These are phyloP conservation scores for Daldinia sp. DNA, from an alignment of 2,329 filamentous ascomycete species.

Conservation along the genomic window DNA sequence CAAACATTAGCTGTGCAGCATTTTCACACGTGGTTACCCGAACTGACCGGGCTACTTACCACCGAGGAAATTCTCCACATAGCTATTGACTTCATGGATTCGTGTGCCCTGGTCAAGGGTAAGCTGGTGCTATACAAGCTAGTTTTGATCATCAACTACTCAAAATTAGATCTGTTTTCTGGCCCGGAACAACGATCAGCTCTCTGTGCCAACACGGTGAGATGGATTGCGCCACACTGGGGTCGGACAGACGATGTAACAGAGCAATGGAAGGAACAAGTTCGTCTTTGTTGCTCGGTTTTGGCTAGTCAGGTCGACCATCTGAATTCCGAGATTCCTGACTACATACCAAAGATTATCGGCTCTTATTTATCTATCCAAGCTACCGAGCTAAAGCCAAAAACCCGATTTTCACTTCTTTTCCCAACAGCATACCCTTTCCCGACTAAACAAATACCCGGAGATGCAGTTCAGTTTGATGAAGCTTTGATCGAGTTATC, in stretches of 20 bases:
- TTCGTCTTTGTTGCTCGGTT: conserved; percentile 92
- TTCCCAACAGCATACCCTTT: conserved; percentile 95
- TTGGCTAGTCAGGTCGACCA: conserved; percentile 86
- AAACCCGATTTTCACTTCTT: conserved; percentile 81
- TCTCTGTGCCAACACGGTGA: conserved; percentile 82
- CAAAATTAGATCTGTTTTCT: conserved; percentile 82
- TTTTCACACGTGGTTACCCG: conserved; percentile 97
- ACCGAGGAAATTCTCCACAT: conserved; percentile 90
- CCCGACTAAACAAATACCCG: conserved; percentile 75
- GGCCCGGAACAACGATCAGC: conserved; percentile 79
- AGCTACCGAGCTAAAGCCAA: conserved; percentile 63
- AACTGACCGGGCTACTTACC: conserved; percentile 80
- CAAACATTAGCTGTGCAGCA: conserved; percentile 96
- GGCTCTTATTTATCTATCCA: conserved; percentile 87
- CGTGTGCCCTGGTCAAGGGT: conserved; percentile 86
- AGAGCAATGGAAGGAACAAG: conserved; percentile 91
- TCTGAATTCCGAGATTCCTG: conserved; percentile 83
- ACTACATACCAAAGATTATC: conserved; percentile 90
- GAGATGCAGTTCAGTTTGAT: conserved; percentile 73
- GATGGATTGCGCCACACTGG: conserved; percentile 96
- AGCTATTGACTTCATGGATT: conserved; percentile 93
- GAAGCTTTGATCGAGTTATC: conserved; percentile 91
- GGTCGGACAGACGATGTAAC: conserved; percentile 78
- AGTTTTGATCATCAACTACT: conserved; percentile 92
- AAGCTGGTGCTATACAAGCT: conserved; percentile 94